These are phyloP conservation scores for Venturia aucupariae DNA, from an alignment of 2,329 filamentous ascomycete species.

Conservation along the genomic window DNA sequence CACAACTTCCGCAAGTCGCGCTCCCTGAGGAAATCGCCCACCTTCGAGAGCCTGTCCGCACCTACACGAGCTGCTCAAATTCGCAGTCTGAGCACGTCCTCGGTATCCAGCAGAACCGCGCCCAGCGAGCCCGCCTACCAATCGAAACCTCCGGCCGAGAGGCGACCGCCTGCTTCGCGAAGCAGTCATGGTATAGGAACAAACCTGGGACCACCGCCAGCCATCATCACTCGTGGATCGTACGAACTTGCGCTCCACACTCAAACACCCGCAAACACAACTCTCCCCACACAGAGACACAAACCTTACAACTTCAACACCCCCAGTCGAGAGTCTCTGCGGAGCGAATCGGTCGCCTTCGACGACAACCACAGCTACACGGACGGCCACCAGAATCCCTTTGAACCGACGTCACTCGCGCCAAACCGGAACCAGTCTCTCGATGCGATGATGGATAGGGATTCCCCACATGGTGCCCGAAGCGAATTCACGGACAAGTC, in stretches of 20 bases:
- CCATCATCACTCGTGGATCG: slow-evolving; percentile 37
- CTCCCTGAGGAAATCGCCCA: background rate
- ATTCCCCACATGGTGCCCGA: background rate
- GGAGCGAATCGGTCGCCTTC: background rate
- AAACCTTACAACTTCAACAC: slow-evolving; percentile 6
- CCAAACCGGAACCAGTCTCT: background rate
- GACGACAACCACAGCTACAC: background rate
- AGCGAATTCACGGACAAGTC: slow-evolving; percentile 15
- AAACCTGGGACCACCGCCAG: slow-evolving; percentile 40
- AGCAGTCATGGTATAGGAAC: slow-evolving; percentile 43
- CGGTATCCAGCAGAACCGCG: background rate
- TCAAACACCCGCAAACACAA: slow-evolving; percentile 19
- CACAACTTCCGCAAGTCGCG: background rate
- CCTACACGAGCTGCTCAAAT: background rate
- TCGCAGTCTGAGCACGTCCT: background rate
- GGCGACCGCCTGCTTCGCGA: slow-evolving; percentile 38
- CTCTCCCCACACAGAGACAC: slow-evolving; percentile 4
- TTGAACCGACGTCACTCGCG: background rate
- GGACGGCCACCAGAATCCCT: background rate
- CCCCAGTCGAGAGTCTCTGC: background rate
- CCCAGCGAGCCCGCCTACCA: slow-evolving; percentile 16
- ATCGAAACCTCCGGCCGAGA: slow-evolving; percentile 24
- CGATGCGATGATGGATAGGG: slow-evolving; percentile 9
- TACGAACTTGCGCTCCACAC: slow-evolving; percentile 26
- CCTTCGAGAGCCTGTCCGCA: background rate